Conservation (phyloP, 208 protist species). For the Trypanosomatidae sp. region DNA sequence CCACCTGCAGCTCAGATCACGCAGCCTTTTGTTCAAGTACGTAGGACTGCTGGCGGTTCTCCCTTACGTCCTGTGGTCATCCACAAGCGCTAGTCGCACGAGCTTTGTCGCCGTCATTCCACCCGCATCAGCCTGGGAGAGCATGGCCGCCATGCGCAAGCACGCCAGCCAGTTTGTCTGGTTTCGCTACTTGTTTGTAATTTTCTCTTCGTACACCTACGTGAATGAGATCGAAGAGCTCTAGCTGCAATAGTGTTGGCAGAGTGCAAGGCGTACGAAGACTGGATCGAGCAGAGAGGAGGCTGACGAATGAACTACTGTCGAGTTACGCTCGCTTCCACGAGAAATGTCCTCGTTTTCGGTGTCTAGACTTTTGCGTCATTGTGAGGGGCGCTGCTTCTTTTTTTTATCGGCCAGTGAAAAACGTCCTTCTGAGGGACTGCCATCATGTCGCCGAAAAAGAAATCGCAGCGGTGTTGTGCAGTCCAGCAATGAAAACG, state of each 20-base stretch:
- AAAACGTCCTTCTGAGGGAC: background rate
- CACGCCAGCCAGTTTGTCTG: slow-evolving; percentile 96
- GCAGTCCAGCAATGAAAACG: background rate
- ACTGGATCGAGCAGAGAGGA: background rate
- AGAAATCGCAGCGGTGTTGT: background rate
- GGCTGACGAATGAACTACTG: background rate
- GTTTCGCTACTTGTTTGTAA: slow-evolving; percentile 96
- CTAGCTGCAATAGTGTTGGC: background rate
- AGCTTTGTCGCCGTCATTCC: slow-evolving; percentile 59
- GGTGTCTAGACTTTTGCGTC: background rate
- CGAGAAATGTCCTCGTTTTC: background rate
- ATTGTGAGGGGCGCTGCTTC: background rate
- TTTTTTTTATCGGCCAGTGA: background rate
- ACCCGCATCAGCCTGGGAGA: slow-evolving; percentile 42
- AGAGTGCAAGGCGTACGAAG: background rate
- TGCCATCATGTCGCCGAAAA: background rate
- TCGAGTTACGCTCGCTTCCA: background rate
- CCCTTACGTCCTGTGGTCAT: slow-evolving; percentile 21
- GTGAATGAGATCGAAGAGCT: slow-evolving; percentile 82
- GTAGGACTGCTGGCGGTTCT: slow-evolving; percentile 41
- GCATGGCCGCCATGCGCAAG: slow-evolving; percentile 79
- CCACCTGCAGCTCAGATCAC: slow-evolving; percentile 65
- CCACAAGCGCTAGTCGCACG: slow-evolving; percentile 22
- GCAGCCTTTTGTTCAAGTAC: slow-evolving; percentile 68
- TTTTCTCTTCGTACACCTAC: slow-evolving; percentile 96